phyloP scores from a whole-genome alignment of 2,329 filamentous ascomycete genomes.

The Cladosporium sp. region DNA sequence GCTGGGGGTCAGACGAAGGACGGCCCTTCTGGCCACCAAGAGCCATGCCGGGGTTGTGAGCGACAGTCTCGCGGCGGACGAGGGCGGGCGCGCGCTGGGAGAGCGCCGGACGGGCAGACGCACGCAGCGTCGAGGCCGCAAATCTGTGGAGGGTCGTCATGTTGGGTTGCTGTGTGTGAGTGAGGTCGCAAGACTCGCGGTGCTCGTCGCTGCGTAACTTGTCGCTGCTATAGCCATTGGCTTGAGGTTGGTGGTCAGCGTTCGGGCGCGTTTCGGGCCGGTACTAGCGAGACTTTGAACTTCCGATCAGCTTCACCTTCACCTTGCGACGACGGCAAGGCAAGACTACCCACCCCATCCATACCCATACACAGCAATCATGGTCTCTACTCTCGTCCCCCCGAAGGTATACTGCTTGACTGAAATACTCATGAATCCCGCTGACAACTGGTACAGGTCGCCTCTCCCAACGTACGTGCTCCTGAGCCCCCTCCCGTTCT shows the following conservation, averaged over 20 bases:
- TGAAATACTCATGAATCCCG: slow-evolving; percentile 41
- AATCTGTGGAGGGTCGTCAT: slow-evolving; percentile 44
- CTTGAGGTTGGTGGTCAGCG: slow-evolving; percentile 19
- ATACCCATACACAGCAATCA: slow-evolving; percentile 29
- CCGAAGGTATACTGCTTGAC: slow-evolving; percentile 73
- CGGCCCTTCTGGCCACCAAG: slow-evolving; percentile 19
- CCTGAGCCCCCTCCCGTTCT: slow-evolving; percentile 20
- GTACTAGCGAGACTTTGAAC: slow-evolving; percentile 9
- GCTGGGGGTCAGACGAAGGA: slow-evolving; percentile 20
- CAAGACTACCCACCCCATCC: slow-evolving; percentile 11
- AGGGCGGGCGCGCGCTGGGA: slow-evolving; percentile 26
- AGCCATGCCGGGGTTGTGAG: slow-evolving; percentile 18
- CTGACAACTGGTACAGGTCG: slow-evolving; percentile 58
- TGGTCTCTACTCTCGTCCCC: slow-evolving; percentile 88
- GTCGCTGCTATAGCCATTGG: slow-evolving; percentile 16
- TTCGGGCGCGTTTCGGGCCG: slow-evolving; percentile 18
- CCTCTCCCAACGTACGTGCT: slow-evolving; percentile 75
- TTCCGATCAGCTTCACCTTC: slow-evolving; percentile 14
- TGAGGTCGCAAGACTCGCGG: slow-evolving; percentile 9
- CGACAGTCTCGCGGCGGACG: slow-evolving; percentile 16
- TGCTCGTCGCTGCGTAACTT: slow-evolving; percentile 11
- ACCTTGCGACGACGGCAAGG: slow-evolving; percentile 15
- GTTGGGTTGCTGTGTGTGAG: slow-evolving; percentile 19
- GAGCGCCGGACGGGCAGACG: slow-evolving; percentile 32
- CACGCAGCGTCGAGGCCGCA: slow-evolving; percentile 44